Evolutionary conservation across 2,329 filamentous ascomycete species (phyloP).

Genomic region (Phoma sp.): DNA sequence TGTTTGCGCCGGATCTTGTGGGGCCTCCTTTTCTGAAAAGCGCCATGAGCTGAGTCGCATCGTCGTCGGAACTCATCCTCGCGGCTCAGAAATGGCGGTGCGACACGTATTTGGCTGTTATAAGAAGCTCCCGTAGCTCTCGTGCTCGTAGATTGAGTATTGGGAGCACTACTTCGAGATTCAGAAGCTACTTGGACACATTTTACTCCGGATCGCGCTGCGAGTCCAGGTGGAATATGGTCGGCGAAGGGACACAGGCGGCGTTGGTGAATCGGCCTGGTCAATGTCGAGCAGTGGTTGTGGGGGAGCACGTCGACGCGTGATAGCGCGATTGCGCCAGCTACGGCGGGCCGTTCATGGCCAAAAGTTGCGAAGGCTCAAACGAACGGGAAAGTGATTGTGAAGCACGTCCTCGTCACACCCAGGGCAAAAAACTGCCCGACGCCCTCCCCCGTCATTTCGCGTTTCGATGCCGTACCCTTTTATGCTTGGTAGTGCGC

Average conservation of each 20-base stretch:
- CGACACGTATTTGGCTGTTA: background rate
- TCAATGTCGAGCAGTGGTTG: background rate
- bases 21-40: conserved; percentile 30
- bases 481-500: conserved; percentile 22
- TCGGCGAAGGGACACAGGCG: background rate
- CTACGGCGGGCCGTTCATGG: conserved; percentile 11
- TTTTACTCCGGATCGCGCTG: too few species aligned
- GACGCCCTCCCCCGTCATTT: too few species aligned
- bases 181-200: too few species aligned
- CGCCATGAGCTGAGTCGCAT: conserved; percentile 36
- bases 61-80: conserved; percentile 38
- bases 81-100: background rate
- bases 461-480: conserved; percentile 35
- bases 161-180: too few species aligned
- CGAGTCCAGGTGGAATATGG: background rate
- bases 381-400: conserved; percentile 6
- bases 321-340: conserved; percentile 5
- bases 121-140: background rate
- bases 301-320: background rate
- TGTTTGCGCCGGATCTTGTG: background rate
- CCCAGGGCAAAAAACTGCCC: background rate
- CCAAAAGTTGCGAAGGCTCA: conserved; percentile 12
- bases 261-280: background rate
- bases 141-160: background rate
- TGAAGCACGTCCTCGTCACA: background rate